A percentile compares a stretch with the other conserved stretches of the same genome.
phyloP scores from a whole-genome alignment of 345 rosid genomes.

The Eucalyptus erythrocorys region DNA sequence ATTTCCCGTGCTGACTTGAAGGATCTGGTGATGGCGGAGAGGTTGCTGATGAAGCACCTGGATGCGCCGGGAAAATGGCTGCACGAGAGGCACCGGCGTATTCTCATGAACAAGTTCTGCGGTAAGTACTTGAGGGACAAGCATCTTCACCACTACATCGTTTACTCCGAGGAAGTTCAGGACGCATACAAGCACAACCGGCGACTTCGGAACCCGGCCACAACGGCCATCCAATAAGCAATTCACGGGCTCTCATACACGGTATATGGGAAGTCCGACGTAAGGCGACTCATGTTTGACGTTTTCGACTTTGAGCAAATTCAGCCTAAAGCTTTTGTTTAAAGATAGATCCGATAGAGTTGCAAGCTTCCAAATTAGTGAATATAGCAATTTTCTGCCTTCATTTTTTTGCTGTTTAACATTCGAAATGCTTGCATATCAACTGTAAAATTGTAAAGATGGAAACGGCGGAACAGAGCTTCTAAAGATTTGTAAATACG shows the following conservation, averaged over 20 bases:
- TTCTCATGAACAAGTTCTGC: constrained; percentile 91
- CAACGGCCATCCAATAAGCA: constrained; percentile 86
- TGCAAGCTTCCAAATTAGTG: not conserved
- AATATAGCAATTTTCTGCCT: not conserved
- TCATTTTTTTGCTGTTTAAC: not conserved
- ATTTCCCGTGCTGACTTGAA: not conserved
- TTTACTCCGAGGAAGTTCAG: constrained; percentile 66
- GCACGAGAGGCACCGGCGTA: constrained; percentile 79
- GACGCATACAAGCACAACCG: constrained; percentile 71
- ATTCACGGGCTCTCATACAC: constrained; percentile 84
- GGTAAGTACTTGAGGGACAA: constrained; percentile 78
- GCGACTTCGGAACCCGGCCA: constrained; percentile 70
- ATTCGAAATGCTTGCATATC: not conserved
- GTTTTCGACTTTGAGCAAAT: constrained; percentile 93
- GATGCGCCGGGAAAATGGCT: constrained; percentile 96
- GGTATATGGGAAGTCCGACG: constrained; percentile 81
- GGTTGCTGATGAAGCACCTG: constrained; percentile 81
- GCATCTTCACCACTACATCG: constrained; percentile 47
- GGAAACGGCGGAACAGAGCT: not conserved
- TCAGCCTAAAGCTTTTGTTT: constrained; percentile 24
- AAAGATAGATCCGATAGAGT: not conserved
- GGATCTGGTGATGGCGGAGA: constrained; percentile 93
- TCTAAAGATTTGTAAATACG: not conserved
- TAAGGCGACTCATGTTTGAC: constrained; percentile 86
- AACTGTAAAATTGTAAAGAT: not conserved